A percentile compares a stretch with the other conserved stretches of the same genome.
These are phyloP conservation scores for Vaccinium corymbosum DNA, from an alignment of 148 eudicot genomes.

Conservation along the genomic window DNA sequence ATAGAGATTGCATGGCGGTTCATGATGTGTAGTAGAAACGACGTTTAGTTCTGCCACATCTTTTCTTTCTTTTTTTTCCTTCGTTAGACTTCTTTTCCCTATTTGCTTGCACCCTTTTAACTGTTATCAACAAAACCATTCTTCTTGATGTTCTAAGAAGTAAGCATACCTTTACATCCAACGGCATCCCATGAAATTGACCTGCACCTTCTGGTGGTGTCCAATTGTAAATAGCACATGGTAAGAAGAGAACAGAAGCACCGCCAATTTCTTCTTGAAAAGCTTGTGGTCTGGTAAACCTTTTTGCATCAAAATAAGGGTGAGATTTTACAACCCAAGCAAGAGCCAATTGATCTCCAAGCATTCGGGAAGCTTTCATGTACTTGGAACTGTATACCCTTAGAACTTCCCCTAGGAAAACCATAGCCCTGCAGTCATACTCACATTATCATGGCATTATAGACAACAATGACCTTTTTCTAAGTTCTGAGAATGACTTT, in stretches of 20 bases:
- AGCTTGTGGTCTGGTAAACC: conserved; percentile 54
- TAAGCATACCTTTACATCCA: conserved; percentile 78
- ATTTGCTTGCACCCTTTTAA: not conserved
- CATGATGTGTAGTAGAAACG: not conserved
- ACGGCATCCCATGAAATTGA: conserved; percentile 96
- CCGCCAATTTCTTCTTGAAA: conserved; percentile 56
- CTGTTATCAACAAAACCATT: not conserved
- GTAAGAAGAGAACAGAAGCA: conserved; percentile 71
- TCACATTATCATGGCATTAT: not conserved
- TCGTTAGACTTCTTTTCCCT: not conserved
- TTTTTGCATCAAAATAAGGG: conserved; percentile 54
- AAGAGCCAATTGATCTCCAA: conserved; percentile 93
- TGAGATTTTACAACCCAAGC: conserved; percentile 84
- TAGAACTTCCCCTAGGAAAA: conserved; percentile 66
- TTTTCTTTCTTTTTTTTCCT: not conserved
- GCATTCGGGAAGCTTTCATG: conserved; percentile 96
- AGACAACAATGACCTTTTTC: not conserved
- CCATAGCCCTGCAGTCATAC: conserved; percentile 57
- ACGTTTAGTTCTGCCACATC: not conserved
- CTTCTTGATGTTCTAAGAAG: not conserved
- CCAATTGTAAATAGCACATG: conserved; percentile 89
- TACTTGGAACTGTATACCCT: conserved; percentile 58
- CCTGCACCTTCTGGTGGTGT: conserved; percentile 99
- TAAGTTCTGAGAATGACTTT: not conserved
- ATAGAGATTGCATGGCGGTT: not conserved